A percentile compares a stretch with the other conserved stretches of the same genome.
These are phyloP conservation scores for Calcarisporium arbuscula DNA, from an alignment of 2,329 filamentous ascomycete genomes.

Conservation along the genomic window DNA sequence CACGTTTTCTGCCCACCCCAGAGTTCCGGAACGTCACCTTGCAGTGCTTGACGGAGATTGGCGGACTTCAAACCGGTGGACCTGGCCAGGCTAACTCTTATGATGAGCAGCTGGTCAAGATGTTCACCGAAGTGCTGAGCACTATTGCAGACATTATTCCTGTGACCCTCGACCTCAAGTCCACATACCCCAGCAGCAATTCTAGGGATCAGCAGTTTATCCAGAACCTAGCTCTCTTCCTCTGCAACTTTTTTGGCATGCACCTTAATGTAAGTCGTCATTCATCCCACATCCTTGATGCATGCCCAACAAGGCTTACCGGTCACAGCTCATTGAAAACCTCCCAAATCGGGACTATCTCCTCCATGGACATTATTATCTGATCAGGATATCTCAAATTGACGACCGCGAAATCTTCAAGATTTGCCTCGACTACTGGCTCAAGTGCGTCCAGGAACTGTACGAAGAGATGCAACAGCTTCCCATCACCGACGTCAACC, in stretches of 20 bases:
- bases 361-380: constrained; percentile 93
- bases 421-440: constrained; percentile 98
- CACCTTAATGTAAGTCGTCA: constrained; percentile 64
- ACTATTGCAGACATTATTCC: constrained; percentile 90
- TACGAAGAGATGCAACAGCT: constrained; percentile 99
- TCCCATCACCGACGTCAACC: constrained; percentile 88
- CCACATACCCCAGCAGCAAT: constrained; percentile 86
- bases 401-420: constrained; percentile 99
- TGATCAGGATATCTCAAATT: constrained; percentile 97
- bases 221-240: constrained; percentile 89
- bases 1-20: constrained; percentile 83
- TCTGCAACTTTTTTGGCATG: constrained; percentile 94
- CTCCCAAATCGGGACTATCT: constrained; percentile 93
- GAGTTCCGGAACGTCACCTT: constrained; percentile 96
- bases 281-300: background rate
- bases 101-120: constrained; percentile 91
- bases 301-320: constrained; percentile 9
- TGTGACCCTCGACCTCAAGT: constrained; percentile 80
- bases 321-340: constrained; percentile 75
- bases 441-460: constrained; percentile 92
- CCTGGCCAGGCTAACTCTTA: constrained; percentile 65
- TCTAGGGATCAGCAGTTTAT: constrained; percentile 95
- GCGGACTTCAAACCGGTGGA: constrained; percentile 77
- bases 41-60: constrained; percentile 96
- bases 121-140: constrained; percentile 96